Base-by-base conservation (phyloP, 2,329 filamentous ascomycete species). In the Fonsecaea pugnacius region DNA sequence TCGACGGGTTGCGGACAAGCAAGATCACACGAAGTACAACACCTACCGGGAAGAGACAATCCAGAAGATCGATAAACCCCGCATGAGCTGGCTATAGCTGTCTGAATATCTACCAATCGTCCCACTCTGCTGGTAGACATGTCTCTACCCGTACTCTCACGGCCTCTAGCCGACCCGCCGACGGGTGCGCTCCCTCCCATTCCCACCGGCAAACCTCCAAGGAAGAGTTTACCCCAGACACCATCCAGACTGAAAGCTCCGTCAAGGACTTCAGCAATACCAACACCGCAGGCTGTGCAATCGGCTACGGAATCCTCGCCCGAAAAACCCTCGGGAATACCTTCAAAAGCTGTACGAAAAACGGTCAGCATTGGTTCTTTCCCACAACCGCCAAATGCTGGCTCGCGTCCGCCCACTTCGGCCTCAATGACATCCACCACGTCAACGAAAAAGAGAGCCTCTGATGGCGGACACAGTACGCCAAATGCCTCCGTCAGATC, bases 331-430 rank as follows among this genome's bases (percentile, higher is more conserved):
- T 79, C 79, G 12, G 72, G 72, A 21, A 63, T 69, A n/a, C 73
- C 76, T 35, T 80, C 85, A 4, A 93, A 89, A 76, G 87, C 88
- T 1, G 78, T 97, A 61, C 87, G 92, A 67, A 96, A 96, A 78
- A 91, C 91, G 0, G 89, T 96, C 73, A 97, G 93, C 82, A 96
- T 97, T 73, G 94, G 93, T 74, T 89, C 92, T 0, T 97, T 98
- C 73, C 94, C 94, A 33, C 91, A 96, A 69, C 94, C 94, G 14
- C 94, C 94, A 14, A 88, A 88, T 70, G 86, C 87, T 54, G 69
- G 78, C 82, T 54, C 80, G 80, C 71, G 92, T 84, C 78, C 80
- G 87, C 62, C 91, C 85, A 58, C 86, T 83, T 60, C 85, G 74
- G 77, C 83, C 72, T 71, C 78, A 79, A 51, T 80, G 74, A 58